Evolutionary conservation across 2,329 filamentous ascomycete species (phyloP).

Genomic region (Sarocladium oryzae): DNA sequence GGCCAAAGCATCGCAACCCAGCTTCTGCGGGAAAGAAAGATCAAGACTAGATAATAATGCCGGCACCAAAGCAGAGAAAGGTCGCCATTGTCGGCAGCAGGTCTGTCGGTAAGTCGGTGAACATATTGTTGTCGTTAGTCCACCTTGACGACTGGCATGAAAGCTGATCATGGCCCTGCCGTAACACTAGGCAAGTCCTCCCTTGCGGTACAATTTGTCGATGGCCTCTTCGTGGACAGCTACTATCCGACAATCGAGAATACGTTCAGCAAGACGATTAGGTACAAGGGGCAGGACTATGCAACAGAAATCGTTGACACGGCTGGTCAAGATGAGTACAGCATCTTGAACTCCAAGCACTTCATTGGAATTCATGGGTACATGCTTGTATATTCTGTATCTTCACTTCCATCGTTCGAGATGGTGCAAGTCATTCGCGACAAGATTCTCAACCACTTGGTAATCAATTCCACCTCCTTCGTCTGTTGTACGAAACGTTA

Average conservation of each 20-base stretch:
- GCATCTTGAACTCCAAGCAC: slow-evolving; percentile 95
- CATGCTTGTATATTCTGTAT: slow-evolving; percentile 97
- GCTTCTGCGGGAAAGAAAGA: not conserved
- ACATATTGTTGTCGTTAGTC: not conserved
- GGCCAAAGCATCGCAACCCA: too few relatives aligned
- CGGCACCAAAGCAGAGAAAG: slow-evolving; percentile 80
- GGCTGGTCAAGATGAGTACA: slow-evolving; percentile 97
- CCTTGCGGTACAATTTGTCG: slow-evolving; percentile 92
- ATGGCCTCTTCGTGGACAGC: slow-evolving; percentile 96
- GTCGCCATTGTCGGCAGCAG: slow-evolving; percentile 93
- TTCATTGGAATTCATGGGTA: slow-evolving; percentile 99
- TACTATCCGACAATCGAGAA: slow-evolving; percentile 99
- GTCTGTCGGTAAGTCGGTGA: slow-evolving; percentile 57
- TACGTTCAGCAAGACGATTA: slow-evolving; percentile 94
- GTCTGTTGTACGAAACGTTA: not conserved
- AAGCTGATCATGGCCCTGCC: not conserved
- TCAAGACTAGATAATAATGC: slow-evolving; percentile 38
- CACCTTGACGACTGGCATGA: not conserved
- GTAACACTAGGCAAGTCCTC: slow-evolving; percentile 77
- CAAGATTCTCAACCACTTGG: slow-evolving; percentile 94
- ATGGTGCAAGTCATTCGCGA: slow-evolving; percentile 95
- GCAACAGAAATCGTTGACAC: slow-evolving; percentile 98
- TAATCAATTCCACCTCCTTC: slow-evolving; percentile 37
- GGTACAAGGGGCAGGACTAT: slow-evolving; percentile 87
- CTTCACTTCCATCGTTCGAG: slow-evolving; percentile 88